Percentiles rank a stretch among this genome's conserved stretches.
Evolutionary conservation across 768 basidiomycete species (phyloP).

Genomic region (Amanita jacksonii): DNA sequence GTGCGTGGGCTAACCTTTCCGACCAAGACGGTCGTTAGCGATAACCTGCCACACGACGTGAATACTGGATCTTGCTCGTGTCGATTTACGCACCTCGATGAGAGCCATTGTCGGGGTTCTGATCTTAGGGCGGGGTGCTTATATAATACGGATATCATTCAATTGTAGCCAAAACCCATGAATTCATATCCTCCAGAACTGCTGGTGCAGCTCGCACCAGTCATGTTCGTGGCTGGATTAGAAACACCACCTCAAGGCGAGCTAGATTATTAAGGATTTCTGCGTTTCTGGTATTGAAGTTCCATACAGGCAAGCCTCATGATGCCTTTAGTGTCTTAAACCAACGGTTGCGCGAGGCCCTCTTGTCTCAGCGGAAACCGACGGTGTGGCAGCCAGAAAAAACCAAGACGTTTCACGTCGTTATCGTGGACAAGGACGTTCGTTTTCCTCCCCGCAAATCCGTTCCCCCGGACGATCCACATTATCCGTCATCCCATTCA

Average conservation of each 20-base stretch:
- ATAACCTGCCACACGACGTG: slow-evolving; percentile 6
- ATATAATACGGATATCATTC: background rate
- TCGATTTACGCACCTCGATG: slow-evolving; percentile 7
- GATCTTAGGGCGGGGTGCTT: background rate
- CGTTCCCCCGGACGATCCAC: slow-evolving; percentile 46
- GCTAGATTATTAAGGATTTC: slow-evolving; percentile 10
- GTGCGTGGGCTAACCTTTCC: slow-evolving; percentile 7
- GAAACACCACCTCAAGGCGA: slow-evolving; percentile 26
- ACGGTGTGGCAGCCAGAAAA: slow-evolving; percentile 70
- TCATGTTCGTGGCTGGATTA: slow-evolving; percentile 93
- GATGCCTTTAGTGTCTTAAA: slow-evolving; percentile 57
- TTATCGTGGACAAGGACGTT: slow-evolving; percentile 76
- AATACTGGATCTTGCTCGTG: background rate
- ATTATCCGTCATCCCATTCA: slow-evolving; percentile 60
- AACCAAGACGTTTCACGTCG: slow-evolving; percentile 65
- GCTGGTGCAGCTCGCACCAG: slow-evolving; percentile 78
- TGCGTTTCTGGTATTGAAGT: slow-evolving; percentile 14
- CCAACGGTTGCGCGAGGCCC: slow-evolving; percentile 55
- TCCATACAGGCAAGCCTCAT: slow-evolving; percentile 27
- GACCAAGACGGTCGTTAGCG: slow-evolving; percentile 11
- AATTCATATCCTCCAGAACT: slow-evolving; percentile 91
- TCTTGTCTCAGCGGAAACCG: slow-evolving; percentile 52
- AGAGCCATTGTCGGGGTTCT: slow-evolving; percentile 4
- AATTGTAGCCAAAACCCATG: slow-evolving; percentile 40
- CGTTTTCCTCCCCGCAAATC: slow-evolving; percentile 86